phyloP scores from a whole-genome alignment of 768 basidiomycete species.

The Tulasnella sp. region DNA sequence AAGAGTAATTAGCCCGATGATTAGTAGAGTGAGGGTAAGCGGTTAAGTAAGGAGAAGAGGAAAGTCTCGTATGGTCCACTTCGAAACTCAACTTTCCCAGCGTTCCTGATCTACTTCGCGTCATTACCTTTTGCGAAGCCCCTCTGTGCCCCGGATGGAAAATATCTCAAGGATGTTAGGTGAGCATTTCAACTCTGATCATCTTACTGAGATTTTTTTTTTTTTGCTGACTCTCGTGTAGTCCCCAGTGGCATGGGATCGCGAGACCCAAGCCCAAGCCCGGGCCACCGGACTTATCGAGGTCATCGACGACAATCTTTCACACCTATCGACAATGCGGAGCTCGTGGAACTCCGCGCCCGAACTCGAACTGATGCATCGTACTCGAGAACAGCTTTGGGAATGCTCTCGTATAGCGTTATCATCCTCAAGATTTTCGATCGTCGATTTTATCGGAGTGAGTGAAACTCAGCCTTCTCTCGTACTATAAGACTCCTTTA shows the following conservation, averaged over 20 bases:
- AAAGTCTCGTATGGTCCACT: not conserved
- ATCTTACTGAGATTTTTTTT: too few species aligned
- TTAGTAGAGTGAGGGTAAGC: not conserved
- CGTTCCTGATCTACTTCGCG: not conserved
- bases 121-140: not conserved
- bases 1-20: not conserved
- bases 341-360: slow-evolving; percentile 56
- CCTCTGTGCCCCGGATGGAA: not conserved
- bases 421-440: slow-evolving; percentile 75
- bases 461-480: slow-evolving; percentile 21
- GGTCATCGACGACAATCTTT: slow-evolving; percentile 28
- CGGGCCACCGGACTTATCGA: slow-evolving; percentile 4
- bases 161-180: not conserved
- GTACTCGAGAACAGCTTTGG: slow-evolving; percentile 64
- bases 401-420: slow-evolving; percentile 60
- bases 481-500: not conserved
- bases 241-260: not conserved
- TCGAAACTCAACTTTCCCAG: not conserved
- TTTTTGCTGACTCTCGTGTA: not conserved
- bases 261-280: not conserved
- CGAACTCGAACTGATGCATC: slow-evolving; percentile 73
- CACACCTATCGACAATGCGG: slow-evolving; percentile 25
- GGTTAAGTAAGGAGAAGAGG: not conserved
- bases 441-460: slow-evolving; percentile 57
- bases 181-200: not conserved